Base-by-base conservation (phyloP, 23 red algal genomes). In the Chondrus crispus region DNA sequence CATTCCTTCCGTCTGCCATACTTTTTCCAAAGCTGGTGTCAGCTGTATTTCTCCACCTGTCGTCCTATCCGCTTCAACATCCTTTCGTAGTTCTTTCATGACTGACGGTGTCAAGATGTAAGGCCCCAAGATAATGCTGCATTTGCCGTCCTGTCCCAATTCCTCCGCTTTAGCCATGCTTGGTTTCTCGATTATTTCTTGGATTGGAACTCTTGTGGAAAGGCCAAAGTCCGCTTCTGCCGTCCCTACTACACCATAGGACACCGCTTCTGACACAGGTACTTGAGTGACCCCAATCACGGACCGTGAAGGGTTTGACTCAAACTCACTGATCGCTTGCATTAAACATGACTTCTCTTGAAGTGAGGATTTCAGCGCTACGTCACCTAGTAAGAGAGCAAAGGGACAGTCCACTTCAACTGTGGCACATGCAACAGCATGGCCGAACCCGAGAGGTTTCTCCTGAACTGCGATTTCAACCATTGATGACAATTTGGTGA, bases 231-330 rank as follows among this genome's bases (percentile, higher is more conserved):
- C 35, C 71, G 33, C 38, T 28, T 76, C 85, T 75, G 30, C 85
- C 28, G 70, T 62, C 3, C 53, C 26, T 48, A 90, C 85, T 35
- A 77, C 85, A 45, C 85, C 85, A 90, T 90, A 90, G 20, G 68
- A 43, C 3, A 68, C 72, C 33, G 85, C 85, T 60, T 90, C 70
- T 10, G 9, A 19, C 3, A 78, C 69, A 63, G 68, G 22, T 40
- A 90, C 85, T 24, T 46, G 68, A 33, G 85, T 63, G 30, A 90
- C 85, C 19, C 70, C 85, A 41, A 90, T 76, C 18, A 90, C 85
- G n/a, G 40, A 55, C 36, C 46, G 53, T 66, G 85, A 37, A 14
- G 68, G 43, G 35, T 52, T 50, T 45, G 58, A 16, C 18, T 58
- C 28, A 62, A 77, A 90, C 22, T 47, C 72, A 35, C 60, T 3